Conservation (phyloP, 1,139 yeast genomes). For the Geotrichum bryndzae region DNA sequence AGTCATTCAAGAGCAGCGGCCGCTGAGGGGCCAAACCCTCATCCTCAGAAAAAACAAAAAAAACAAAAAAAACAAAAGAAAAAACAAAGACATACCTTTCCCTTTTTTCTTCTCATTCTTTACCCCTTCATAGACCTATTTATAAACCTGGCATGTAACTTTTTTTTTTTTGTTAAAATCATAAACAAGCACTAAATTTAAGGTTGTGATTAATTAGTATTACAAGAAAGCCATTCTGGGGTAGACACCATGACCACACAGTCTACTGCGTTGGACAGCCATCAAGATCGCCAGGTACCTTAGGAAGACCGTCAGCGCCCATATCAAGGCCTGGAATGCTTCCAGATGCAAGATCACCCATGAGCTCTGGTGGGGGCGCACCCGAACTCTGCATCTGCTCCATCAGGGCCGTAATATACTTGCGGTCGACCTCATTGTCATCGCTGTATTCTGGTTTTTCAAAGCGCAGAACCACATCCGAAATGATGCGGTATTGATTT, state of each 20-base stretch:
- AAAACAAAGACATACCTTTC: no score
- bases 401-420: conserved; percentile 50
- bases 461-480: conserved; percentile 51
- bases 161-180: neutral
- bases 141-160: neutral
- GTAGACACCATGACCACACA: neutral
- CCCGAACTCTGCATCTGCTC: conserved; percentile 58
- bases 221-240: neutral
- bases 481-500: conserved; percentile 34
- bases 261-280: conserved; percentile 13
- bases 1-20: neutral
- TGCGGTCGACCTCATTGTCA: conserved; percentile 45
- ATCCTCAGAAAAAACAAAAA: no score
- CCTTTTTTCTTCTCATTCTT: no score
- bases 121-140: neutral
- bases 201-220: neutral
- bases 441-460: conserved; percentile 55
- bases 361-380: conserved; percentile 77
- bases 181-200: neutral
- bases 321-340: conserved; percentile 49
- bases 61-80: no score
- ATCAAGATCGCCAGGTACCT: conserved; percentile 12
- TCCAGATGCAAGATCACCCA: conserved; percentile 57
- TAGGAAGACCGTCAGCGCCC: conserved; percentile 16
- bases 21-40: neutral